These are phyloP conservation scores for Lachancea sp. DNA, from an alignment of 805 yeast genomes.

Conservation along the genomic window DNA sequence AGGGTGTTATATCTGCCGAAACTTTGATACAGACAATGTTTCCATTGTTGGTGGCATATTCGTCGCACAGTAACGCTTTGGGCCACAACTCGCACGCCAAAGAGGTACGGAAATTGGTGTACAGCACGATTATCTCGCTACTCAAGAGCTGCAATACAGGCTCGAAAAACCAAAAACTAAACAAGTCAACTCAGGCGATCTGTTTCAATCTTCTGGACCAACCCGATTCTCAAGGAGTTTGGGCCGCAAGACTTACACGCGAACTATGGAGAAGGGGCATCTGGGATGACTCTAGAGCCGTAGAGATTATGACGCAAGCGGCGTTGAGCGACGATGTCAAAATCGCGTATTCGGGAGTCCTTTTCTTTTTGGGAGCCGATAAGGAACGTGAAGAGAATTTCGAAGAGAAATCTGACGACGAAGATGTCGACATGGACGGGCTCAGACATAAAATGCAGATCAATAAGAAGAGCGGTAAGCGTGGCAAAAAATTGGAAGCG, in stretches of 20 bases:
- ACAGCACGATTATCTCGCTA: constrained; percentile 68
- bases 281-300: constrained; percentile 96
- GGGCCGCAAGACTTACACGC: constrained; percentile 94
- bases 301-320: constrained; percentile 96
- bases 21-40: constrained; percentile 77
- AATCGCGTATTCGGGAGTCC: constrained; percentile 83
- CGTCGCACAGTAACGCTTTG: constrained; percentile 39
- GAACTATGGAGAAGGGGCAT: constrained; percentile 97
- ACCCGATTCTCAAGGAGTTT: constrained; percentile 76
- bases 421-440: constrained; percentile 63
- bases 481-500: constrained; percentile 70
- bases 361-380: constrained; percentile 92
- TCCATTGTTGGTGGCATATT: constrained; percentile 70
- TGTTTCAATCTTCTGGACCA: constrained; percentile 79
- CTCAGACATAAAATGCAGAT: constrained; percentile 76
- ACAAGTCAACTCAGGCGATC: constrained; percentile 85
- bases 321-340: constrained; percentile 81
- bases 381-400: constrained; percentile 67
- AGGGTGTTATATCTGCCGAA: constrained; percentile 72
- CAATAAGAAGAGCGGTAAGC: constrained; percentile 74
- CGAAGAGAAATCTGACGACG: constrained; percentile 60
- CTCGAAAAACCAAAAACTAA: constrained; percentile 83
- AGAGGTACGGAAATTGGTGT: constrained; percentile 74
- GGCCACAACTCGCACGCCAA: constrained; percentile 62
- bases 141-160: constrained; percentile 81